These are phyloP conservation scores for Talaromyces sp. DNA, from an alignment of 2,329 filamentous ascomycete genomes.

Conservation along the genomic window DNA sequence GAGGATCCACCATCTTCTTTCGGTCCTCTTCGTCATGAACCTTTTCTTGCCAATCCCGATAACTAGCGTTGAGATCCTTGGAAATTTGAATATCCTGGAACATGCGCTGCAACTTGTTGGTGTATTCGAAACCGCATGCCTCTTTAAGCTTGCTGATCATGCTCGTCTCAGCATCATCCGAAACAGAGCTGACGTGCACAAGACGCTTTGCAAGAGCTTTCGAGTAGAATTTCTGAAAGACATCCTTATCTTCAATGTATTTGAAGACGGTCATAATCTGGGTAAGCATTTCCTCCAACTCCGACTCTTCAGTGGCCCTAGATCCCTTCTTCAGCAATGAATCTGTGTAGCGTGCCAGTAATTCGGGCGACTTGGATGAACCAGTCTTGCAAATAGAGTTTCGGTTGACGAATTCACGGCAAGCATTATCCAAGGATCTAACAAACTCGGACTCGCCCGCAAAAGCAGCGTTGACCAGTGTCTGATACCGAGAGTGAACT, in stretches of 20 bases:
- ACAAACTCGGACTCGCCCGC: slow-evolving; percentile 96
- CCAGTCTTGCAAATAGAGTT: slow-evolving; percentile 94
- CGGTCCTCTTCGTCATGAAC: slow-evolving; percentile 62
- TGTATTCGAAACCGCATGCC: slow-evolving; percentile 97
- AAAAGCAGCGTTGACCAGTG: slow-evolving; percentile 87
- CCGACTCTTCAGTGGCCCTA: slow-evolving; percentile 87
- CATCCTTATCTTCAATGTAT: slow-evolving; percentile 99
- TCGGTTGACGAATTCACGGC: slow-evolving; percentile 95
- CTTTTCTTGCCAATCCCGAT: slow-evolving; percentile 71
- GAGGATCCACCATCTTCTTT: slow-evolving; percentile 74
- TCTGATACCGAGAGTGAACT: slow-evolving; percentile 89
- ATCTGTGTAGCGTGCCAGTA: slow-evolving; percentile 94
- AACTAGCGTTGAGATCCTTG: slow-evolving; percentile 89
- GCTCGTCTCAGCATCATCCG: slow-evolving; percentile 94
- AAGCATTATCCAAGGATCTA: slow-evolving; percentile 91
- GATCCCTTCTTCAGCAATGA: slow-evolving; percentile 84
- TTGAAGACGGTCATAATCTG: slow-evolving; percentile 99
- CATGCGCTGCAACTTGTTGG: slow-evolving; percentile 99
- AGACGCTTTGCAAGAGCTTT: slow-evolving; percentile 92
- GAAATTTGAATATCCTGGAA: slow-evolving; percentile 99
- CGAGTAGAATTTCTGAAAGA: slow-evolving; percentile 99
- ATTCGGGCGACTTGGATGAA: slow-evolving; percentile 88
- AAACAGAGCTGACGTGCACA: slow-evolving; percentile 92
- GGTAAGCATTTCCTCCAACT: slow-evolving; percentile 80
- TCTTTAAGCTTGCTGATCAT: slow-evolving; percentile 99